phyloP scores from a whole-genome alignment of 164 flowering plant species.

The Saururus chinensis region DNA sequence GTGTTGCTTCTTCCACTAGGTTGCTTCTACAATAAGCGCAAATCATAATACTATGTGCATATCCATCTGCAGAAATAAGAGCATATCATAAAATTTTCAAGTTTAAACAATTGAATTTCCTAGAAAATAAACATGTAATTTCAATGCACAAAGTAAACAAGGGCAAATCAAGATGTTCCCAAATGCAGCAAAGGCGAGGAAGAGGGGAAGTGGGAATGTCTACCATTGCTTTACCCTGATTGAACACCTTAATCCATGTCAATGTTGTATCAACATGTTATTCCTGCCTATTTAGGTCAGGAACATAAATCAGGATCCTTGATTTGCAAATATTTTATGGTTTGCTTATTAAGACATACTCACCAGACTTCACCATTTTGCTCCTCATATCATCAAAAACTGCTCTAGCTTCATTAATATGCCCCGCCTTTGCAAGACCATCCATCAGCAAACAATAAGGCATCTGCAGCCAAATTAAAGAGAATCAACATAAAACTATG shows the following conservation, averaged over 20 bases:
- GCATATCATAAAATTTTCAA: neutral
- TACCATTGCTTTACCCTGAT: neutral
- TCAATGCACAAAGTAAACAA: neutral
- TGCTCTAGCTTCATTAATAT: constrained; percentile 59
- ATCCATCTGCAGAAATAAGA: constrained; percentile 49
- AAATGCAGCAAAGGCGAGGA: neutral
- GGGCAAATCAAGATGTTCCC: neutral
- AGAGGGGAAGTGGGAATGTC: neutral
- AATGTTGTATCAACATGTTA: no score
- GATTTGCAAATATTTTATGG: no score
- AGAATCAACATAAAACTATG: neutral
- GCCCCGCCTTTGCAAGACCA: constrained; percentile 73
- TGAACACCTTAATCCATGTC: neutral
- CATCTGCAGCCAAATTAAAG: constrained; percentile 35
- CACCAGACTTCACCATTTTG: constrained; percentile 66
- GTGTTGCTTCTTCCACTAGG: constrained; percentile 66
- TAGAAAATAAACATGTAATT: neutral
- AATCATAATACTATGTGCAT: constrained; percentile 78
- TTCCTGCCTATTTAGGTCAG: no score
- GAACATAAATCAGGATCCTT: no score
- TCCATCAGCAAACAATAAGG: constrained; percentile 93
- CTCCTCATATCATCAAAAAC: constrained; percentile 54
- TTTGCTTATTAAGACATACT: neutral
- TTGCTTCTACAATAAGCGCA: constrained; percentile 64
- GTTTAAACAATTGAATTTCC: neutral